Base-by-base conservation (phyloP, 176 grass and related monocot species). In the Oryza meyeriana region DNA sequence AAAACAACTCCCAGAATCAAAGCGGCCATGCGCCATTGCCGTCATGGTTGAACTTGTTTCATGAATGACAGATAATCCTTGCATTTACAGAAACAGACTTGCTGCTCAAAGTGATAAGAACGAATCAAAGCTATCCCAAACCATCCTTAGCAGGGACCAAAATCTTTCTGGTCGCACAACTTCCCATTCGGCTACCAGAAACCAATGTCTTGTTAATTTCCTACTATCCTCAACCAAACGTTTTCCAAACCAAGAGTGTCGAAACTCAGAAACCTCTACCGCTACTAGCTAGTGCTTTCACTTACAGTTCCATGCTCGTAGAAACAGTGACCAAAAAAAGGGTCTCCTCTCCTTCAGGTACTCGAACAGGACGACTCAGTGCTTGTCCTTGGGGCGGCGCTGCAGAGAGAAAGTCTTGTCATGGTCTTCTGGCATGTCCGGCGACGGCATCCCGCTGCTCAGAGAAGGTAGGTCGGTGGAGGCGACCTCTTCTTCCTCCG, bases 351-450 rank as follows among this genome's bases (percentile, higher is more conserved):
- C 55, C n/a, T 57, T 78, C 17, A 41, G 62, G 76, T 61, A 80
- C 48, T 74, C 8, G 22, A 69, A 44, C 18, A 31, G 18, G 16
- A 24, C 66, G 39, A 27, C 62, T 88, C 69, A 84, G 10, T 33
- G 16, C 31, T 75, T 44, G 78, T 48, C 70, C 4, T 64, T 72
- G 42, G 3, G 13, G 55, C 3, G 31, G 55, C 44, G 44, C 45
- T 89, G 88, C 30, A 86, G 67, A 0, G 88, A 50, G 74, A 89
- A 89, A 10, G 12, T 59, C 11, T n/a, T 77, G 16, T 12, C 74
- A 68, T 48, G 65, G 8, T 74, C 88, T 36, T 10, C 10, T 35
- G 57, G 72, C 0, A 29, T 10, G 18, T 40, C 34, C 0, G 80
- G 70, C 35, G 78, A 24, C n/a, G 78, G 78, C 66, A 72, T 78